Evolutionary conservation across 2,329 filamentous ascomycete genomes (phyloP).

Genomic region (Pseudogymnoascus sp.): DNA sequence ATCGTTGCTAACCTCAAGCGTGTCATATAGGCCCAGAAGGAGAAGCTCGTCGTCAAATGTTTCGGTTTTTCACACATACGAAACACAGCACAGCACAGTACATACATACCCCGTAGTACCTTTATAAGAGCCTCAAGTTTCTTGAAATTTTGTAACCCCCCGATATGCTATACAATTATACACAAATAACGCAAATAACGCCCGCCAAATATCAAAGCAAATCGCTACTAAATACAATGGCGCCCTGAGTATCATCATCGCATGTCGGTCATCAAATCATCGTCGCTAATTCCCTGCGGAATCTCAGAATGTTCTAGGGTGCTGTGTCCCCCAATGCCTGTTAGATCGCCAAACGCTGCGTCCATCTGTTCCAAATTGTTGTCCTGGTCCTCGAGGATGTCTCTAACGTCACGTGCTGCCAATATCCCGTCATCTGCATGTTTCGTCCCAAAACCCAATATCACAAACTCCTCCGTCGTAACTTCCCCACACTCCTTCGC

Average conservation of each 20-base stretch:
- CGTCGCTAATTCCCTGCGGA: constrained; percentile 6
- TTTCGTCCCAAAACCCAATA: neutral
- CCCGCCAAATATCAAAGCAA: neutral
- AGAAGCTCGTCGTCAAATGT: constrained; percentile 84
- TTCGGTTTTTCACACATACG: neutral
- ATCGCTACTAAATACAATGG: constrained; percentile 6
- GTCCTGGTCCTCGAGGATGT: neutral
- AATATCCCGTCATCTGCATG: neutral
- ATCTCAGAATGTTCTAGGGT: constrained; percentile 3
- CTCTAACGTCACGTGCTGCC: neutral
- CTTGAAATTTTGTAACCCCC: neutral
- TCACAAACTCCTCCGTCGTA: neutral
- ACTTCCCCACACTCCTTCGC: neutral
- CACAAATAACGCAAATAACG: neutral
- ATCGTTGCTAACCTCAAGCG: constrained; percentile 32
- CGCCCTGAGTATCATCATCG: neutral
- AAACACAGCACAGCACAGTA: neutral
- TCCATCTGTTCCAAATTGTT: constrained; percentile 1
- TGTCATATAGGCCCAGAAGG: constrained; percentile 76
- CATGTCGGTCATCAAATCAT: constrained; percentile 5
- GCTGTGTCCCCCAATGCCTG: constrained; percentile 3
- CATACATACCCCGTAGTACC: neutral
- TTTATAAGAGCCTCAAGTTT: neutral
- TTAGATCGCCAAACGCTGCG: neutral
- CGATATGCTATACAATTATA: constrained; percentile 1